These are phyloP conservation scores for Periconia digitata DNA, from an alignment of 2,329 filamentous ascomycete species.

Conservation along the genomic window DNA sequence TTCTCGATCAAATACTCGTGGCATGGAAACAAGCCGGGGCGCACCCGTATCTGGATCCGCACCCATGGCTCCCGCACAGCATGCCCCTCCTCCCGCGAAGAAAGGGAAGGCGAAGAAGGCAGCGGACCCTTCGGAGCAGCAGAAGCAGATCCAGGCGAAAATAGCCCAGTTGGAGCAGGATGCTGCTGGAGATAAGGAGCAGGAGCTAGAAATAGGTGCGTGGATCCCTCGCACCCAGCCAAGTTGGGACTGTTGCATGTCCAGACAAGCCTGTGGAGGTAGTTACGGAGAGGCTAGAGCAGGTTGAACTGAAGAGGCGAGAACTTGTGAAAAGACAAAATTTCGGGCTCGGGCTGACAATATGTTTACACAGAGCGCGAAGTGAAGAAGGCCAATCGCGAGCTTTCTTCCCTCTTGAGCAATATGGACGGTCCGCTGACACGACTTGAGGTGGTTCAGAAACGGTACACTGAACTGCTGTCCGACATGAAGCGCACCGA, in stretches of 20 bases:
- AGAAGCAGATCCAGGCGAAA: constrained; percentile 86
- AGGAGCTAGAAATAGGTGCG: constrained; percentile 90
- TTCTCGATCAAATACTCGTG: constrained; percentile 42
- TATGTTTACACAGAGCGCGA: constrained; percentile 69
- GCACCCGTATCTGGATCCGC: constrained; percentile 43
- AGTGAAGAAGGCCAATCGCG: constrained; percentile 90
- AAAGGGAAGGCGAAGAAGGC: constrained; percentile 85
- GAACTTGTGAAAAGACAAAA: neutral
- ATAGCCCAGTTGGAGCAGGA: constrained; percentile 95
- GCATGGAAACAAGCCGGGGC: constrained; percentile 44
- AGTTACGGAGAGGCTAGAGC: neutral
- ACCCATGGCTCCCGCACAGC: constrained; percentile 48
- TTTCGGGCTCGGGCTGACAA: constrained; percentile 21
- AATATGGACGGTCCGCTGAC: constrained; percentile 90
- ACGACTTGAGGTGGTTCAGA: constrained; percentile 87
- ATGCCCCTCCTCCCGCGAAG: constrained; percentile 61
- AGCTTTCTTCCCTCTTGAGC: constrained; percentile 79
- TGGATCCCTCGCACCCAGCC: no score
- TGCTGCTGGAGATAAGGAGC: constrained; percentile 89
- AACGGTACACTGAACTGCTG: constrained; percentile 86
- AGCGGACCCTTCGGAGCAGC: constrained; percentile 83
- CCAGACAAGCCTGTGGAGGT: neutral
- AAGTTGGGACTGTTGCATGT: neutral
- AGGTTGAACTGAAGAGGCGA: neutral
- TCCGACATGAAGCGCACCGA: constrained; percentile 95